Evolutionary conservation across 495 filamentous ascomycete species (phyloP), one percentile per base, ranked within the genome.

Genomic region (Durotheca rogersii): DNA sequence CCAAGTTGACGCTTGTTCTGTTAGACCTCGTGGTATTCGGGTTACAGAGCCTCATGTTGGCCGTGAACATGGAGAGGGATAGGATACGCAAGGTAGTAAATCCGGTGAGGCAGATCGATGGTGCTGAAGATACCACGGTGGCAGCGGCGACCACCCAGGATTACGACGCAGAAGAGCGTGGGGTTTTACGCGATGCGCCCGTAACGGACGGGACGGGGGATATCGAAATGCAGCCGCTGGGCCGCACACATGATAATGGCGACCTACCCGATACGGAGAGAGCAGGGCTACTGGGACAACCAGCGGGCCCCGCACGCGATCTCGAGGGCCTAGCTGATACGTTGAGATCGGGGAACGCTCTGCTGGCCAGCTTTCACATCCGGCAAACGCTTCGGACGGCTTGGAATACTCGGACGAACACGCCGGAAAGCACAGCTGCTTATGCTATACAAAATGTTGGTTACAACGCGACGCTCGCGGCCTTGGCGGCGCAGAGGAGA

Each of bases 111-210:
- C 44, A 25, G 25, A 55, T 48, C 19, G 52, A 51, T 12, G 42
- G 4, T 7, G 31, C 53, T 3, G 60, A 34, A 12, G 44, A 41
- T 10, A 49, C 65, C 7, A 48, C 53, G 12, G 44, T 43, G 3
- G 60, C 61, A 6, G 37, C 51, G 10, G 34, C 62, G 16, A 64
- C 62, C 17, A 50, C 39, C 2, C 88, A 92, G 61, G 87, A 91
- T 57, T 77, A 83, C 59, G 89, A 94, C 67, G 76, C 86, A 1
- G 90, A 95, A 66, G 89, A 94, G 65, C 79, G 85, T n/a, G 88
- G 89, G 2, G 68, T 91, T 16, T 64, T 82, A 17, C 74, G 84
- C 51, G 70, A 73, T 51, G 69, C 61, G 19, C 59, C 65, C 11
- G 60, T 63, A 6, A 59, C 63, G 15, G 72, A 72, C 25, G 71